Percentiles rank a stretch among this genome's conserved stretches.
phyloP scores from a whole-genome alignment of 192 early-diverging fungal species.

The Geosiphon pyriformis region DNA sequence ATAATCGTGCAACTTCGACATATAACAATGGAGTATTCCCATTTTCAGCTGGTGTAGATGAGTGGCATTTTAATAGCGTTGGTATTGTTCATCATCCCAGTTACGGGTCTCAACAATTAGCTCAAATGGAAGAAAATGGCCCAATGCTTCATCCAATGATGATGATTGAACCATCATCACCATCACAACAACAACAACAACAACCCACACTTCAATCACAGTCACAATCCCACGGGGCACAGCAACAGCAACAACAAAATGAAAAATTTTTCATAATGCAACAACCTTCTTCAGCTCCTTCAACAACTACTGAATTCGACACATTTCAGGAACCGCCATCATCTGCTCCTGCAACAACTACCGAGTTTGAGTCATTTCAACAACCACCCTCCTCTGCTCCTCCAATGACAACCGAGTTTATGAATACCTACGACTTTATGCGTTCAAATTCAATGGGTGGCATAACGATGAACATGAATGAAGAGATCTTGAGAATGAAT shows the following conservation, averaged over 20 bases:
- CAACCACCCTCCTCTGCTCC: constrained; percentile 20
- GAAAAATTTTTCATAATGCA: constrained; percentile 11
- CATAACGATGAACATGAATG: background rate
- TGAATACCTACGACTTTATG: constrained; percentile 13
- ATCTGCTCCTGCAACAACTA: constrained; percentile 16
- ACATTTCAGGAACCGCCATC: constrained; percentile 20
- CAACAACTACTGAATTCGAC: constrained; percentile 26
- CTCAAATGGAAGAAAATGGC: constrained; percentile 6
- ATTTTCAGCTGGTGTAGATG: background rate
- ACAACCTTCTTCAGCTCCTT: constrained; percentile 27
- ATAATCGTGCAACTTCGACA: constrained; percentile 17
- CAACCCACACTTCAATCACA: too few species aligned
- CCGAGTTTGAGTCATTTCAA: constrained; percentile 8
- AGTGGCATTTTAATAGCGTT: constrained; percentile 17
- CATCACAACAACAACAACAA: background rate
- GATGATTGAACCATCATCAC: background rate
- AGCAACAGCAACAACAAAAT: background rate
- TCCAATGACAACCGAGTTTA: constrained; percentile 17
- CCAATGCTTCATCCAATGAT: background rate
- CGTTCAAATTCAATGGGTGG: constrained; percentile 6
- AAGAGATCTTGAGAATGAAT: constrained; percentile 1
- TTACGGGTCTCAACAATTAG: background rate
- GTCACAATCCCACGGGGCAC: background rate
- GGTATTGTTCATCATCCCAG: constrained; percentile 1
- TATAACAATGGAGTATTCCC: constrained; percentile 14